Evolutionary conservation across 371 early-diverging fungal species (phyloP).

Genomic region (Apophysomyces trapeziformis): DNA sequence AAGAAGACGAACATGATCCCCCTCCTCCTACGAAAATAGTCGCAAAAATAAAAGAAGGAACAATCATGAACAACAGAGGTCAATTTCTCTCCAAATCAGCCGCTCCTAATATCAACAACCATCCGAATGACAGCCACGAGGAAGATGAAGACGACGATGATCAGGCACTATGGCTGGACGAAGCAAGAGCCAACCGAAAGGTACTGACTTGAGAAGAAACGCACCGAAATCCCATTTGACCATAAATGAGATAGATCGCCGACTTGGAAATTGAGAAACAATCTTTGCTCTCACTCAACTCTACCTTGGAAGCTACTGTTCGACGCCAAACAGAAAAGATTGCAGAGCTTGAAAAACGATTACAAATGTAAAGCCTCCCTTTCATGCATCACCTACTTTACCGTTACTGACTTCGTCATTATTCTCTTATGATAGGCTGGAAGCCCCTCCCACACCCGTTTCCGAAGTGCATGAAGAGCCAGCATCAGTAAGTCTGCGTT

Average conservation of each 20-base stretch:
- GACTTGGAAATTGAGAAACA: conserved; percentile 58
- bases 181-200: conserved; percentile 40
- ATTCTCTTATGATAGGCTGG: conserved; percentile 5
- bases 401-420: not conserved
- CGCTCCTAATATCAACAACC: not conserved
- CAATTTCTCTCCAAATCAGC: conserved; percentile 35
- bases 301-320: conserved; percentile 46
- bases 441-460: not conserved
- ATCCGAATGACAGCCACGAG: not conserved
- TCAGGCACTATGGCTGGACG: conserved; percentile 34
- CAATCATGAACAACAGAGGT: conserved; percentile 44
- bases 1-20: conserved; percentile 13
- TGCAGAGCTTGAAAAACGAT: conserved; percentile 47
- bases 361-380: conserved; percentile 37
- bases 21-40: conserved; percentile 25
- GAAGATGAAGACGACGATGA: conserved; percentile 23
- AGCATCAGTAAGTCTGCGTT: conserved; percentile 21
- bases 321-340: conserved; percentile 47
- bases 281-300: conserved; percentile 48
- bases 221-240: conserved; percentile 1
- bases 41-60: conserved; percentile 39
- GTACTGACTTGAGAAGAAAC: conserved; percentile 15
- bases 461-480: not conserved
- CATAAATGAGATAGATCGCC: conserved; percentile 38
- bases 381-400: not conserved